A percentile compares a stretch with the other conserved stretches of the same genome.
These are phyloP conservation scores for Picochlorum sp. DNA, from an alignment of 139 green algal species.

Conservation along the genomic window DNA sequence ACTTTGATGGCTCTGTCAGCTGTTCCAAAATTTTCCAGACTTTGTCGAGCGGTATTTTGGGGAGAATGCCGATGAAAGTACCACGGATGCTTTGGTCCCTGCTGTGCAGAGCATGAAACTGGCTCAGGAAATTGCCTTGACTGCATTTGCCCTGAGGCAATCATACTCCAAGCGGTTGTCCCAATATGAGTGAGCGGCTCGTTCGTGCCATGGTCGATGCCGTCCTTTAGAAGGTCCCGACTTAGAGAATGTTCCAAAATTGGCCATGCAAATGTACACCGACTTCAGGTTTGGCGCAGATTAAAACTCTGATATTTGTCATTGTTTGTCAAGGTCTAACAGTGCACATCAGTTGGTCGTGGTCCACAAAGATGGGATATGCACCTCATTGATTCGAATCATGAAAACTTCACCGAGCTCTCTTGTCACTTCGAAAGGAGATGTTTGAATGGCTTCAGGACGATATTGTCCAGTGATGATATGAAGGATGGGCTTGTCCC, in stretches of 20 bases:
- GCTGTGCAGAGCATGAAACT: neutral
- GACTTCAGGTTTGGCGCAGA: constrained; percentile 60
- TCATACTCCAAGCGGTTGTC: constrained; percentile 17
- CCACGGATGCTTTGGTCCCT: neutral
- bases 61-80: neutral
- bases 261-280: constrained; percentile 15
- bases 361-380: constrained; percentile 23
- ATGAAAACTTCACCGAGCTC: constrained; percentile 53
- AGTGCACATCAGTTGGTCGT: constrained; percentile 18
- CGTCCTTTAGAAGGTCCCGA: neutral
- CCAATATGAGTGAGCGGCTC: constrained; percentile 11
- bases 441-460: constrained; percentile 66
- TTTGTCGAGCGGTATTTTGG: neutral
- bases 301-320: constrained; percentile 55
- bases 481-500: constrained; percentile 28
- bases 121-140: constrained; percentile 15
- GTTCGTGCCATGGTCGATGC: constrained; percentile 21
- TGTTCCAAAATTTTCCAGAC: constrained; percentile 5
- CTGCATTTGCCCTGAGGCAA: constrained; percentile 28
- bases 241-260: neutral
- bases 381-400: constrained; percentile 26
- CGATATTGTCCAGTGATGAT: constrained; percentile 50
- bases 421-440: constrained; percentile 69
- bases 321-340: constrained; percentile 25
- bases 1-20: constrained; percentile 66